A percentile compares a stretch with the other conserved stretches of the same genome.
Evolutionary conservation across 306 rosid genomes (phyloP).

Genomic region (Cucurbita moschata): DNA sequence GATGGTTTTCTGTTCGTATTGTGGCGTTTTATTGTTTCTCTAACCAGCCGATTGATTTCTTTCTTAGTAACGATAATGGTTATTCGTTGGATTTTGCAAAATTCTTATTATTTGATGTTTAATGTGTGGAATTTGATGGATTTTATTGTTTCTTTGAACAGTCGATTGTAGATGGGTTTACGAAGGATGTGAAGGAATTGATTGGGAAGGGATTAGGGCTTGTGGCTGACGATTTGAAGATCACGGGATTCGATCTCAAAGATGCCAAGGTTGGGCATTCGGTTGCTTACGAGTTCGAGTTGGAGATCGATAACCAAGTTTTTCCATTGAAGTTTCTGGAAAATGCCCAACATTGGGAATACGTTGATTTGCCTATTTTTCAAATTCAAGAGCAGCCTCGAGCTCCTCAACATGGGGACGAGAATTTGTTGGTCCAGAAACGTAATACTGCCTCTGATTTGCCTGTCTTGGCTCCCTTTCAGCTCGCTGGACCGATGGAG

Average conservation of each 20-base stretch:
- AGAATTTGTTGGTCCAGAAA: constrained; percentile 32
- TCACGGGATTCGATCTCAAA: constrained; percentile 63
- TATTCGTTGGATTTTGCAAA: background rate
- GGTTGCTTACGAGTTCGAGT: constrained; percentile 65
- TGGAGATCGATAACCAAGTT: constrained; percentile 57
- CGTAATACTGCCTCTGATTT: constrained; percentile 13
- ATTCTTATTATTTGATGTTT: background rate
- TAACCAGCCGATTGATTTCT: background rate
- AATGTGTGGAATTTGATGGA: background rate
- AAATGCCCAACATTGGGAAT: constrained; percentile 70
- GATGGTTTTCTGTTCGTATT: background rate
- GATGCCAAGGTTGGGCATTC: constrained; percentile 80
- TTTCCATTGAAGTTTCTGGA: constrained; percentile 79
- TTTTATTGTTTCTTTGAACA: background rate
- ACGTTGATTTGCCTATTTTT: constrained; percentile 75
- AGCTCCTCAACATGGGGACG: constrained; percentile 6
- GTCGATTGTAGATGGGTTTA: background rate
- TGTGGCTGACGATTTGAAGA: constrained; percentile 40
- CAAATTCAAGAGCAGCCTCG: constrained; percentile 30
- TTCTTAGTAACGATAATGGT: background rate
- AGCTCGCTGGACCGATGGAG: constrained; percentile 95
- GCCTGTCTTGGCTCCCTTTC: constrained; percentile 84
- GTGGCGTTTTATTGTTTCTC: background rate
- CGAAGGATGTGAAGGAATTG: constrained; percentile 72
- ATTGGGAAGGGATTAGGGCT: constrained; percentile 70